A percentile compares a stretch with the other conserved stretches of the same genome.
phyloP scores from a whole-genome alignment of 805 yeast genomes.

The Kazachstania kunashirensis region DNA sequence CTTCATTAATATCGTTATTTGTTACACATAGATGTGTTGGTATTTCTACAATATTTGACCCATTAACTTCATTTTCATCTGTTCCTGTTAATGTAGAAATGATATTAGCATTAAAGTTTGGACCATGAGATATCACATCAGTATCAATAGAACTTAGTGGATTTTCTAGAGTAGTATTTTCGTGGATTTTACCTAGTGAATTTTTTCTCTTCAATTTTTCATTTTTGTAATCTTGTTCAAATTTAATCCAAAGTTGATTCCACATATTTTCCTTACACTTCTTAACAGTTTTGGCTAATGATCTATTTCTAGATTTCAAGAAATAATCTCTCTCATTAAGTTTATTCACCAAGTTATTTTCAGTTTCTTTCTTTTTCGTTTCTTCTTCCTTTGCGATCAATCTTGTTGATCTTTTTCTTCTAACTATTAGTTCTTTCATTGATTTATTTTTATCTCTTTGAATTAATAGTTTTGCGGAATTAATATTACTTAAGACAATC shows the following conservation, averaged over 20 bases:
- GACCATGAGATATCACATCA: constrained; percentile 10
- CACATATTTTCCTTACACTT: constrained; percentile 23
- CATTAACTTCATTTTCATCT: background rate
- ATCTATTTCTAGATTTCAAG: constrained; percentile 20
- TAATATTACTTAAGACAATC: constrained; percentile 12
- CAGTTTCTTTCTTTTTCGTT: constrained; percentile 36
- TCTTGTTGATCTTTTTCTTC: constrained; percentile 67
- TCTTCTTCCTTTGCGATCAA: constrained; percentile 62
- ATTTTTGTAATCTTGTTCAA: constrained; percentile 21
- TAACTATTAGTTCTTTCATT: constrained; percentile 51
- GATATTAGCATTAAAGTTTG: constrained; percentile 7
- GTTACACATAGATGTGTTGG: constrained; percentile 24
- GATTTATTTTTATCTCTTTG: constrained; percentile 55
- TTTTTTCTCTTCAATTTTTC: constrained; percentile 14
- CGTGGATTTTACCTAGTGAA: background rate
- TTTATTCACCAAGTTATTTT: constrained; percentile 30
- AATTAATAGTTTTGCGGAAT: constrained; percentile 18
- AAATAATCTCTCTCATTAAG: constrained; percentile 29
- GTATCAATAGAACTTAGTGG: constrained; percentile 7
- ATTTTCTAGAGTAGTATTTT: background rate
- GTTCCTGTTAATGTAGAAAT: background rate
- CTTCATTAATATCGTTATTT: constrained; percentile 16
- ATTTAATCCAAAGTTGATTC: constrained; percentile 24
- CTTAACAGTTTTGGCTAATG: constrained; percentile 17
- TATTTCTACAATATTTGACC: constrained; percentile 14